Conservation (phyloP, 306 rosid species). For the Fragaria ananassa region DNA sequence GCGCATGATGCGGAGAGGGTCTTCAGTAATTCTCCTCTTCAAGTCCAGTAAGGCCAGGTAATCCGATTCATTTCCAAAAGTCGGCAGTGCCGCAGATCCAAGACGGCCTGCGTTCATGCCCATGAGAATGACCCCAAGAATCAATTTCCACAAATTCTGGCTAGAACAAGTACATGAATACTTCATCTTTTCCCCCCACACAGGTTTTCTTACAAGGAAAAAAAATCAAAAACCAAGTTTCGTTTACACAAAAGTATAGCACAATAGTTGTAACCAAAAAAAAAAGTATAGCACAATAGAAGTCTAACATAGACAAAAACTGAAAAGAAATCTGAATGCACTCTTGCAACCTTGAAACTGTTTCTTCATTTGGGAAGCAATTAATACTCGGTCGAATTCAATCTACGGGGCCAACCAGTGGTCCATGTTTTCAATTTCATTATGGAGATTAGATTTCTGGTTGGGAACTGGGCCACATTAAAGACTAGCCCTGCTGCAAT, state of each 20-base stretch:
- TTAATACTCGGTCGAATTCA: not conserved
- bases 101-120: not conserved
- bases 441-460: not conserved
- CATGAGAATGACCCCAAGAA: not conserved
- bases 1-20: slow-evolving; percentile 19
- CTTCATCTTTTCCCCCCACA: not conserved
- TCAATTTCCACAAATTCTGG: not conserved
- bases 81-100: not conserved
- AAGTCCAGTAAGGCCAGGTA: too few species aligned
- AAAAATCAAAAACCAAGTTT: not conserved
- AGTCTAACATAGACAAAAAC: not conserved
- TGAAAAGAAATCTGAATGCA: too few species aligned
- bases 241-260: too few species aligned
- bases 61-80: too few species aligned
- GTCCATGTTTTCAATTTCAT: not conserved
- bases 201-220: not conserved
- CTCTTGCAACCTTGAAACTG: too few species aligned
- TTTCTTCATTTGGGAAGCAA: not conserved
- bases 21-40: too few species aligned
- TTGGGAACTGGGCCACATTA: not conserved
- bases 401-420: not conserved
- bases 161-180: not conserved
- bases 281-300: not conserved
- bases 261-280: too few species aligned
- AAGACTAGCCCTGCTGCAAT: not conserved